Evolutionary conservation across 352 stramenopile species (phyloP).

Genomic region (Phytopythium montanum): DNA sequence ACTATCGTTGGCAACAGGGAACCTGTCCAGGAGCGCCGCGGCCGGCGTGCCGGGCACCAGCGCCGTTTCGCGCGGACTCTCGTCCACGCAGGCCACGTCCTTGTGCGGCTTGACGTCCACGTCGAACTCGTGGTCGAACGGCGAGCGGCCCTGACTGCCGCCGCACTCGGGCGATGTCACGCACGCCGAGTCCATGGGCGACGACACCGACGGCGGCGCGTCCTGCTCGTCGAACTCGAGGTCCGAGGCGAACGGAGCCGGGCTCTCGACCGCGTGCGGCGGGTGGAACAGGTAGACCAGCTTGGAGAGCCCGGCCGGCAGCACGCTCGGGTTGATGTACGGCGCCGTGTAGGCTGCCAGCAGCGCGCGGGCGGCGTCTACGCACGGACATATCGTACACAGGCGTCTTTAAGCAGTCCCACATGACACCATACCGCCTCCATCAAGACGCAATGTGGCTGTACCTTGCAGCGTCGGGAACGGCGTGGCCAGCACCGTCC

Average conservation of each 20-base stretch:
- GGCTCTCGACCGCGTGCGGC: slow-evolving; percentile 48
- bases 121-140: slow-evolving; percentile 74
- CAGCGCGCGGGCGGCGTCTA: slow-evolving; percentile 79
- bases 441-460: slow-evolving; percentile 18
- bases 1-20: slow-evolving; percentile 62
- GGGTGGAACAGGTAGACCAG: slow-evolving; percentile 75
- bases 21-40: slow-evolving; percentile 38
- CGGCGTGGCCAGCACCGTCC: slow-evolving; percentile 57
- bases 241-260: slow-evolving; percentile 34
- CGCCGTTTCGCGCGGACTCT: slow-evolving; percentile 45
- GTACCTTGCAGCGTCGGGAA: slow-evolving; percentile 83
- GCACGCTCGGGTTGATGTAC: slow-evolving; percentile 77
- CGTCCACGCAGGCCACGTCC: slow-evolving; percentile 39
- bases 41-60: slow-evolving; percentile 28
- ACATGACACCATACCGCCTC: slow-evolving; percentile 35
- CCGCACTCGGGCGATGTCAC: slow-evolving; percentile 76
- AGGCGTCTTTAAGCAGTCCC: slow-evolving; percentile 65
- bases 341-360: slow-evolving; percentile 73
- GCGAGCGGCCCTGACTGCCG: slow-evolving; percentile 61
- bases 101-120: slow-evolving; percentile 54
- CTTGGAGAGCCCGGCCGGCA: slow-evolving; percentile 64
- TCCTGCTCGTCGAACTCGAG: slow-evolving; percentile 43
- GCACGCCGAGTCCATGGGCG: slow-evolving; percentile 64
- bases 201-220: slow-evolving; percentile 33
- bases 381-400: slow-evolving; percentile 41